These are phyloP conservation scores for Pseudonitzschia delicatissima DNA, from an alignment of 108 stramenopile species.

Conservation along the genomic window DNA sequence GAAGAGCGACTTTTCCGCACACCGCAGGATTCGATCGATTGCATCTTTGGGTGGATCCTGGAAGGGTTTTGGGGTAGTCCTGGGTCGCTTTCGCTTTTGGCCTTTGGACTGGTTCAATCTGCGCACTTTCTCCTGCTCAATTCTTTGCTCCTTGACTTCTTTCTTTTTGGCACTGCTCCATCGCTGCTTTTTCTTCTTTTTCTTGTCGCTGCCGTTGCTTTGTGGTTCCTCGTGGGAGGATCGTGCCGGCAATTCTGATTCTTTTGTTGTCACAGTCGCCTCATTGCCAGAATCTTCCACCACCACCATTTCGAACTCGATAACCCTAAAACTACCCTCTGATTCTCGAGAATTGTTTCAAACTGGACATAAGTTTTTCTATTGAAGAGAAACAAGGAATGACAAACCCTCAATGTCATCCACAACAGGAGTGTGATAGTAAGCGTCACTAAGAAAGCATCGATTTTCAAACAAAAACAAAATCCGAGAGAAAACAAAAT, in stretches of 20 bases:
- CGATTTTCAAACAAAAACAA: no score
- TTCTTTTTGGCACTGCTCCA: constrained; percentile 11
- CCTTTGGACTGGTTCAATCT: background rate
- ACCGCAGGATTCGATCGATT: background rate
- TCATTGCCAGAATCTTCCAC: no score
- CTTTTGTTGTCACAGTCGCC: background rate
- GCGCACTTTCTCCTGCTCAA: background rate
- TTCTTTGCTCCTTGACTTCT: background rate
- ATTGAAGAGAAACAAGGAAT: no score
- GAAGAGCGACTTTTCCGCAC: background rate
- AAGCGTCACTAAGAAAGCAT: no score
- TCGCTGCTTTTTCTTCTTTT: constrained; percentile 15
- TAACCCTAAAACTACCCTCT: no score
- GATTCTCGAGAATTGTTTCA: no score
- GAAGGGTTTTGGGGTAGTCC: background rate
- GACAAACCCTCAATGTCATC: no score
- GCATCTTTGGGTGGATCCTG: background rate
- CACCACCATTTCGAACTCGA: no score
- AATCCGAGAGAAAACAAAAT: no score
- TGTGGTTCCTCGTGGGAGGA: background rate
- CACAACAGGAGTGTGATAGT: no score
- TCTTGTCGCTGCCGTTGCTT: no score
- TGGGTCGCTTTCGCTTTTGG: constrained; percentile 1
- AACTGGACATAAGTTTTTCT: no score
- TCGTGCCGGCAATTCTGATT: background rate